Percentiles rank a stretch among this genome's conserved stretches.
Evolutionary conservation across 108 stramenopile genomes (phyloP).

Genomic region (Skeletonema grethae): DNA sequence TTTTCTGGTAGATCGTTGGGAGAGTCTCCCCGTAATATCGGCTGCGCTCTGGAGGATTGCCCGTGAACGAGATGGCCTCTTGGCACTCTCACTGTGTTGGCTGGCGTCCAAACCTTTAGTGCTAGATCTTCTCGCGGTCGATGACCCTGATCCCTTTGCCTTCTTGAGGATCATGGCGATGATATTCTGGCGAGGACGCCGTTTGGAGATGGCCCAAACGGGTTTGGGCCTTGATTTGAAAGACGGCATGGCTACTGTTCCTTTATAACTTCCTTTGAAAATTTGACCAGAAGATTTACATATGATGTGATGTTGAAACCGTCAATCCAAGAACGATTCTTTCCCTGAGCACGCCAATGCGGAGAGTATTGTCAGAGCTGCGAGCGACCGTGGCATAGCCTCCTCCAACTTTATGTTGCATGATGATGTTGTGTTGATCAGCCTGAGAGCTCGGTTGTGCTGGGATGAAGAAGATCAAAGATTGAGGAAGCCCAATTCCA

Average conservation of each 20-base stretch:
- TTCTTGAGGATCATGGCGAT: conserved; percentile 32
- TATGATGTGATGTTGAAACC: neutral
- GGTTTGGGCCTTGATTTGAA: neutral
- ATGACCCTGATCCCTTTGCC: conserved; percentile 13
- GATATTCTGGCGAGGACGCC: conserved; percentile 44
- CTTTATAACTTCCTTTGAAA: neutral
- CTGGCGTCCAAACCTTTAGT: neutral
- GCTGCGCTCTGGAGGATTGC: neutral
- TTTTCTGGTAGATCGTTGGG: neutral
- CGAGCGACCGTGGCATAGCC: too few species aligned
- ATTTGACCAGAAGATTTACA: neutral
- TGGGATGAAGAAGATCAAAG: too few species aligned
- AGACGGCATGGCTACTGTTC: neutral
- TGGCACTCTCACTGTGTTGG: neutral
- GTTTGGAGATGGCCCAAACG: conserved; percentile 23
- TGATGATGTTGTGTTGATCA: too few species aligned
- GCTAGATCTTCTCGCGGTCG: neutral
- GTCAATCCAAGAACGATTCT: neutral
- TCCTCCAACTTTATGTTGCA: too few species aligned
- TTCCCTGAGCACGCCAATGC: too few species aligned
- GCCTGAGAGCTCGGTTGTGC: too few species aligned
- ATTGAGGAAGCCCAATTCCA: too few species aligned
- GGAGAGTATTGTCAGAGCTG: too few species aligned
- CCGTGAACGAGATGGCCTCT: neutral
- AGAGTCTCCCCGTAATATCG: neutral